phyloP scores from a whole-genome alignment of 805 yeast genomes.

The Komagataella pseudopastoris region DNA sequence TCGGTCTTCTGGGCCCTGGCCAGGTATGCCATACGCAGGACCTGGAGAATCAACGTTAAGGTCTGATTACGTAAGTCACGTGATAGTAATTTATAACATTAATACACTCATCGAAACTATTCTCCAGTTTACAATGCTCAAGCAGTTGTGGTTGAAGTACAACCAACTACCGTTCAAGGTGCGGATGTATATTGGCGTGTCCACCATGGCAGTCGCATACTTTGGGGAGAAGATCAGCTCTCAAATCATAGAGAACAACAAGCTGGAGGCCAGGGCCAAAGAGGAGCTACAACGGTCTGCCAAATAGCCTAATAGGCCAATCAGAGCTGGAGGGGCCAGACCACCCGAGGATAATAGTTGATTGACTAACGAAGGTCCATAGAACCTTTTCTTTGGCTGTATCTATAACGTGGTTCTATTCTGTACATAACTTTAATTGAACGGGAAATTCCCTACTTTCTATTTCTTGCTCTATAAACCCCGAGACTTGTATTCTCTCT shows the following conservation, averaged over 20 bases:
- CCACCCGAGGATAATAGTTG: no score
- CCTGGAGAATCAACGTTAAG: neutral
- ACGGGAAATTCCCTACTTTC: conserved; percentile 3
- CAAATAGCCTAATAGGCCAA: no score
- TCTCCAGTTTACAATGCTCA: neutral
- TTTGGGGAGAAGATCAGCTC: conserved; percentile 16
- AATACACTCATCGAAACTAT: neutral
- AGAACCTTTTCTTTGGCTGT: neutral
- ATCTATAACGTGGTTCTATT: neutral
- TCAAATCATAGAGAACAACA: conserved; percentile 14
- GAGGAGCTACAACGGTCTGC: conserved; percentile 2
- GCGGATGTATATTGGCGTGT: conserved; percentile 16
- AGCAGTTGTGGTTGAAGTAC: conserved; percentile 8
- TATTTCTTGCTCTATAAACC: neutral
- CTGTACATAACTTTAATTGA: neutral
- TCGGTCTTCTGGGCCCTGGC: neutral
- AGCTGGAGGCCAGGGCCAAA: conserved; percentile 18
- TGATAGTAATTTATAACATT: neutral
- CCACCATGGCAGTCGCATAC: conserved; percentile 17
- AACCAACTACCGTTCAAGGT: conserved; percentile 13
- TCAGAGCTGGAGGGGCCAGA: neutral
- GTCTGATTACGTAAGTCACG: neutral
- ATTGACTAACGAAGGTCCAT: neutral
- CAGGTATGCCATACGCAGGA: neutral
- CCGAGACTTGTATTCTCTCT: conserved; percentile 20